Evolutionary conservation across 495 filamentous ascomycete genomes (phyloP).

Genomic region (Thermochaetoides thermophila): DNA sequence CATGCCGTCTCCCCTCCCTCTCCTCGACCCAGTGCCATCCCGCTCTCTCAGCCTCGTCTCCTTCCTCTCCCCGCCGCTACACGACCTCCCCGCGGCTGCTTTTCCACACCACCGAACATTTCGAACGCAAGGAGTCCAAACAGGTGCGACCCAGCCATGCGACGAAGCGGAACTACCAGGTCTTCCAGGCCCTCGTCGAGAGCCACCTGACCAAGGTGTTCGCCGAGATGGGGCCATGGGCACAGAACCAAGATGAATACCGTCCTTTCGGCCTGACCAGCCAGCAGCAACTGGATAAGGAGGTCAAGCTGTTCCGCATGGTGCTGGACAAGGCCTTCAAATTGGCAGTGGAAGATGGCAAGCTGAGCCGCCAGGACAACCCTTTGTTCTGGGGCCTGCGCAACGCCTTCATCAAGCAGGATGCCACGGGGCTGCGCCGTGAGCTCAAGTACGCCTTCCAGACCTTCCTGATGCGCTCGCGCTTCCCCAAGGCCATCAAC

Average conservation of each 20-base stretch:
- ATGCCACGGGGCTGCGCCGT: slow-evolving; percentile 30
- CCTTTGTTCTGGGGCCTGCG: slow-evolving; percentile 40
- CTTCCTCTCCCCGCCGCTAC: not conserved
- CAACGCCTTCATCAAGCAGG: slow-evolving; percentile 37
- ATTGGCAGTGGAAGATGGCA: slow-evolving; percentile 16
- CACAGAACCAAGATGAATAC: slow-evolving; percentile 12
- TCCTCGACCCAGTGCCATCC: not conserved
- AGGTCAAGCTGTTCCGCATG: slow-evolving; percentile 22
- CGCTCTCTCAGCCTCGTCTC: not conserved
- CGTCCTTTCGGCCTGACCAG: slow-evolving; percentile 18
- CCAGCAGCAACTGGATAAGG: slow-evolving; percentile 16
- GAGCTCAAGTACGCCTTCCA: slow-evolving; percentile 51
- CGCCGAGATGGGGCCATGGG: slow-evolving; percentile 6
- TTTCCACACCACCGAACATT: too few species aligned
- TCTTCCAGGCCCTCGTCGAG: slow-evolving; percentile 16
- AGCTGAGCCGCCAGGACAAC: slow-evolving; percentile 24
- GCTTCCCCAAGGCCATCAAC: slow-evolving; percentile 18
- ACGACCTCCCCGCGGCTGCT: not conserved
- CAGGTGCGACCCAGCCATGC: too few species aligned
- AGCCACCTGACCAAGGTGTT: slow-evolving; percentile 7
- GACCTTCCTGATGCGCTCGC: slow-evolving; percentile 28
- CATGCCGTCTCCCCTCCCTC: not conserved
- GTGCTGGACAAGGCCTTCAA: slow-evolving; percentile 21
- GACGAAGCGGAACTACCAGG: slow-evolving; percentile 12
- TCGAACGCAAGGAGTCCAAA: too few species aligned